Percentiles rank a stretch among this genome's conserved stretches.
Evolutionary conservation across 164 flowering plant genomes (phyloP).

Genomic region (Annona squamosa): DNA sequence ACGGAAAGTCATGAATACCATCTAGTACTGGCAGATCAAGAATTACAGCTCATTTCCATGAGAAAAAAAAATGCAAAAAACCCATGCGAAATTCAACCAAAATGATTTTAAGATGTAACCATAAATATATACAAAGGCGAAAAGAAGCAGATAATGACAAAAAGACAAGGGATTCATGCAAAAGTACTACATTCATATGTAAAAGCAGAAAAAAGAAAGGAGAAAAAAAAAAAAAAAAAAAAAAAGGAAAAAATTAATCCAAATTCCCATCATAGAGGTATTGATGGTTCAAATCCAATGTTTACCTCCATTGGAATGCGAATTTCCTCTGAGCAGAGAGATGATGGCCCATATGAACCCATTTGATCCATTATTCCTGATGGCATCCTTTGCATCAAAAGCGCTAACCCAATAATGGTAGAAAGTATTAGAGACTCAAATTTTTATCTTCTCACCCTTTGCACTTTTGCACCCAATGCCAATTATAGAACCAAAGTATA

Average conservation of each 20-base stretch:
- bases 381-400: constrained; percentile 27
- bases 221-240: no score
- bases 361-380: constrained; percentile 39
- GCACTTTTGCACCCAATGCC: background rate
- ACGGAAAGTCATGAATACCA: background rate
- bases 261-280: background rate
- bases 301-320: constrained; percentile 42
- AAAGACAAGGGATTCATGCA: background rate
- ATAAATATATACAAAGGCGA: background rate
- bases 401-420: constrained; percentile 6
- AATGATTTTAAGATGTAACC: background rate
- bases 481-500: background rate
- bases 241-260: background rate
- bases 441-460: background rate
- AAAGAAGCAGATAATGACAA: background rate
- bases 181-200: no score
- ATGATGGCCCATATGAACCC: constrained; percentile 20
- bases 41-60: background rate
- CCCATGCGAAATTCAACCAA: background rate
- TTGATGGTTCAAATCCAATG: background rate
- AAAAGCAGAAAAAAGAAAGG: background rate
- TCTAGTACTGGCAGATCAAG: background rate
- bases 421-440: background rate
- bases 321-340: constrained; percentile 35
- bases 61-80: background rate